These are phyloP conservation scores for Ogataea minuta DNA, from an alignment of 805 yeast genomes.

Conservation along the genomic window DNA sequence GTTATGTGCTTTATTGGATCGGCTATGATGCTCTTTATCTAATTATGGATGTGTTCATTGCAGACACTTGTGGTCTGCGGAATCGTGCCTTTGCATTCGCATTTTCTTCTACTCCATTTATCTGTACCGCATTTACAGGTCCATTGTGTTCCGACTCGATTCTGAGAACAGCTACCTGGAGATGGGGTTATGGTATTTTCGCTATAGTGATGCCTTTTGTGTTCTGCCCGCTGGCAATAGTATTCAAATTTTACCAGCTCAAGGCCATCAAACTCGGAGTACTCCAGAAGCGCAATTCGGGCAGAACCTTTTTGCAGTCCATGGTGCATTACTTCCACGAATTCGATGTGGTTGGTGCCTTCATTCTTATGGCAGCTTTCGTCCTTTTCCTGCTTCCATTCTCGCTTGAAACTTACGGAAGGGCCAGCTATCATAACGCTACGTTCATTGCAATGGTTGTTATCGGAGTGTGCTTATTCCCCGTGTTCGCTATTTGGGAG, in stretches of 20 bases:
- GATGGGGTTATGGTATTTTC: constrained; percentile 54
- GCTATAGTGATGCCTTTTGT: constrained; percentile 44
- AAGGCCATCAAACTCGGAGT: constrained; percentile 32
- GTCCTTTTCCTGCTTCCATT: constrained; percentile 39
- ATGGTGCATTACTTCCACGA: constrained; percentile 30
- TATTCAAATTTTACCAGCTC: constrained; percentile 29
- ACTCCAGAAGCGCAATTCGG: constrained; percentile 11
- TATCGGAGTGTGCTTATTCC: constrained; percentile 38
- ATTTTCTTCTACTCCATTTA: constrained; percentile 31
- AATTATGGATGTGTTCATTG: constrained; percentile 30
- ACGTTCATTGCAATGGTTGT: constrained; percentile 44
- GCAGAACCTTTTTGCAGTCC: constrained; percentile 21
- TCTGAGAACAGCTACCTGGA: constrained; percentile 46
- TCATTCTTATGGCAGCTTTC: constrained; percentile 35
- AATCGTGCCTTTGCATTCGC: constrained; percentile 35
- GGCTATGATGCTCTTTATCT: constrained; percentile 31
- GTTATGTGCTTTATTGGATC: constrained; percentile 32
- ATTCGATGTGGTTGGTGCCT: constrained; percentile 37
- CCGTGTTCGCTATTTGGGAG: constrained; percentile 38
- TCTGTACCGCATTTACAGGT: constrained; percentile 35
- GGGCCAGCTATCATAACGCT: constrained; percentile 37
- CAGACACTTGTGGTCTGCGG: constrained; percentile 30
- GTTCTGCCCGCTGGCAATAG: constrained; percentile 26
- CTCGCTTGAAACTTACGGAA: constrained; percentile 32
- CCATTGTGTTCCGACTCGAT: constrained; percentile 34